Conservation (phyloP, 2,329 filamentous ascomycete species). For the Xylaria sp. region DNA sequence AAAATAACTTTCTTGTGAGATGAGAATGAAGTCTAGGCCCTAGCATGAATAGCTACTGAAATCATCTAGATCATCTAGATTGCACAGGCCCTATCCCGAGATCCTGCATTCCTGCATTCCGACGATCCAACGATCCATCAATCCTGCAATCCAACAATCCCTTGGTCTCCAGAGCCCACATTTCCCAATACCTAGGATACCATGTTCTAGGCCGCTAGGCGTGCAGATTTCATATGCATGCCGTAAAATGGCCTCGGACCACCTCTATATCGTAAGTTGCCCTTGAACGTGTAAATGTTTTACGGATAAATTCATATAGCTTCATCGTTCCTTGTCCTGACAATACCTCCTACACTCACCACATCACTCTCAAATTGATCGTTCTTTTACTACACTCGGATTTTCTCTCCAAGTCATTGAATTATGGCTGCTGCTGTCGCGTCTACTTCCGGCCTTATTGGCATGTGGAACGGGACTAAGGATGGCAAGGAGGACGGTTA, state of each 20-base stretch:
- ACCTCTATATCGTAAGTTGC: background rate
- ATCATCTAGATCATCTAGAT: conserved; percentile 19
- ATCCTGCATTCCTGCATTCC: conserved; percentile 26
- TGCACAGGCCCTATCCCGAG: conserved; percentile 1
- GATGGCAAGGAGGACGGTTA: conserved; percentile 41
- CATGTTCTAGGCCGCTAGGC: conserved; percentile 17
- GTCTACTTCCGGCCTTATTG: conserved; percentile 43
- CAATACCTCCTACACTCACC: conserved; percentile 2
- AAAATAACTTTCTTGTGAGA: background rate
- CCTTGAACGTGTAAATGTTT: conserved; percentile 8
- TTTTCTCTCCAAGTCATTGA: conserved; percentile 1
- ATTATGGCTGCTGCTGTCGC: conserved; percentile 43
- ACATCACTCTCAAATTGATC: conserved; percentile 9
- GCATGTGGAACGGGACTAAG: conserved; percentile 47
- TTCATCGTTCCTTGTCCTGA: conserved; percentile 17
- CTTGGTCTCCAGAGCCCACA: conserved; percentile 33
- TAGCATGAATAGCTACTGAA: background rate
- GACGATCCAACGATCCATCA: conserved; percentile 1
- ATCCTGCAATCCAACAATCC: conserved; percentile 34
- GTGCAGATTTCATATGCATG: conserved; percentile 20
- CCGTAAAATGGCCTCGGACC: background rate
- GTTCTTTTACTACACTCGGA: background rate
- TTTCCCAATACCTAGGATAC: conserved; percentile 7
- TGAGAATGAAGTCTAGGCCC: background rate
- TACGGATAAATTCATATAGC: conserved; percentile 31